These are phyloP conservation scores for Priceomyces castillae DNA, from an alignment of 805 yeast species.

Conservation along the genomic window DNA sequence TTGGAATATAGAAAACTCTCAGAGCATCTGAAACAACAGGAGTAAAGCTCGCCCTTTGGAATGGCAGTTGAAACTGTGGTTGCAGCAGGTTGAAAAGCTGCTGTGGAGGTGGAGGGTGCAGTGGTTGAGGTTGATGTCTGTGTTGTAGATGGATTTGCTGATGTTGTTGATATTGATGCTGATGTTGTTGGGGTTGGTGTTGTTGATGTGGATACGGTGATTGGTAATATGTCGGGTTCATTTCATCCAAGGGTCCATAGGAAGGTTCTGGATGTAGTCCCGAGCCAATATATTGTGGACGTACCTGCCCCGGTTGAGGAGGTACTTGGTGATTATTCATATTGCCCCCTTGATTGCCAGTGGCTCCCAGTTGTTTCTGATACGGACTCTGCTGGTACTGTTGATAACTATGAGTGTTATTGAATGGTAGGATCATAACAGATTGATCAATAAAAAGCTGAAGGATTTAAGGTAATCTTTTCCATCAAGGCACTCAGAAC, in stretches of 20 bases:
- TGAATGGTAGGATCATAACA: slow-evolving; percentile 8
- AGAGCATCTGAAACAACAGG: slow-evolving; percentile 4
- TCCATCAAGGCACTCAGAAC: not conserved
- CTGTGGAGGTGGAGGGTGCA: slow-evolving; percentile 1
- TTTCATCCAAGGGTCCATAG: not conserved
- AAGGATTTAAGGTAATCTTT: not conserved
- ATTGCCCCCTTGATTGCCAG: not conserved
- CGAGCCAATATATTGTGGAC: not conserved
- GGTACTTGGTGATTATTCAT: not conserved
- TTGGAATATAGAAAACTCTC: slow-evolving; percentile 8
- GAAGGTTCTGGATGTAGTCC: slow-evolving; percentile 2
- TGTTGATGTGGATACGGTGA: slow-evolving; percentile 10
- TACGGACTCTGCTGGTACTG: slow-evolving; percentile 7
- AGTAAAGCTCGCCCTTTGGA: not conserved
- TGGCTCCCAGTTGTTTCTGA: slow-evolving; percentile 3
- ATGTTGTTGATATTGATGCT: slow-evolving; percentile 10
- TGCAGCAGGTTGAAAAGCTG: slow-evolving; percentile 3
- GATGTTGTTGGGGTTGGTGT: slow-evolving; percentile 3
- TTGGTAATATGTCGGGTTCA: slow-evolving; percentile 3
- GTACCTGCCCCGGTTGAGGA: slow-evolving; percentile 1
- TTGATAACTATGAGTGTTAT: slow-evolving; percentile 5
- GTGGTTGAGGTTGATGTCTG: not conserved
- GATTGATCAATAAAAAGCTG: not conserved
- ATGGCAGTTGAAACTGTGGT: slow-evolving; percentile 1
- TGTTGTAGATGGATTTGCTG: slow-evolving; percentile 6